These are phyloP conservation scores for Candida lessepsii DNA, from an alignment of 805 yeast genomes.

Conservation along the genomic window DNA sequence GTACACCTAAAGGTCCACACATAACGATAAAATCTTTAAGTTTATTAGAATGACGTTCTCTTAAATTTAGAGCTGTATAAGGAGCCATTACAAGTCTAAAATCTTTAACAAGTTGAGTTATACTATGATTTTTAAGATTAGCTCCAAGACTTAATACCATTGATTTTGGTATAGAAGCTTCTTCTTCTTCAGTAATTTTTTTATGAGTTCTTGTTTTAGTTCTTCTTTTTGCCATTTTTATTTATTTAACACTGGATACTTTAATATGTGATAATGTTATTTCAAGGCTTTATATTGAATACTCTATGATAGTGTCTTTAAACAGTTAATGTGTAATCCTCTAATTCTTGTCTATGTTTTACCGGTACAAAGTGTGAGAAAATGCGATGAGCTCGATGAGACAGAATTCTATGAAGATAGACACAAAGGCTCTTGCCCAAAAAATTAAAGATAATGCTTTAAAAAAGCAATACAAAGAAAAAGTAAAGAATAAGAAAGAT, in stretches of 20 bases:
- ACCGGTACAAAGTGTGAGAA: constrained; percentile 1
- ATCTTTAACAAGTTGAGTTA: constrained; percentile 82
- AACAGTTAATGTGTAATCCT: no score
- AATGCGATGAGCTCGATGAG: constrained; percentile 6
- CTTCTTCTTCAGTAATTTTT: constrained; percentile 59
- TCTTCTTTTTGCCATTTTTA: constrained; percentile 46
- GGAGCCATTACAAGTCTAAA: constrained; percentile 93
- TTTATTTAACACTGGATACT: no score
- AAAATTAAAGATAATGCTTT: constrained; percentile 46
- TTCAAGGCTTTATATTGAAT: no score
- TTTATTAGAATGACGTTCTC: constrained; percentile 84
- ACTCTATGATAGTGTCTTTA: no score
- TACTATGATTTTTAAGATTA: constrained; percentile 72
- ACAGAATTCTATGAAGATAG: constrained; percentile 12
- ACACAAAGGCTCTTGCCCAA: constrained; percentile 53
- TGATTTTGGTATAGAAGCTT: constrained; percentile 78
- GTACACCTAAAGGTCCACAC: constrained; percentile 95
- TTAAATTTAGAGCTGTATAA: constrained; percentile 85
- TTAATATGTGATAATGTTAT: no score
- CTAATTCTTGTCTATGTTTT: no score
- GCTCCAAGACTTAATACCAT: constrained; percentile 91
- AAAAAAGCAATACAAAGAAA: constrained; percentile 16
- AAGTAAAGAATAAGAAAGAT: constrained; percentile 14
- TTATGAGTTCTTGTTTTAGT: constrained; percentile 87
- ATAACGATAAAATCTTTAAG: constrained; percentile 94